Base-by-base conservation (phyloP, 2,329 filamentous ascomycete genomes). In the Fusarium lateritium region DNA sequence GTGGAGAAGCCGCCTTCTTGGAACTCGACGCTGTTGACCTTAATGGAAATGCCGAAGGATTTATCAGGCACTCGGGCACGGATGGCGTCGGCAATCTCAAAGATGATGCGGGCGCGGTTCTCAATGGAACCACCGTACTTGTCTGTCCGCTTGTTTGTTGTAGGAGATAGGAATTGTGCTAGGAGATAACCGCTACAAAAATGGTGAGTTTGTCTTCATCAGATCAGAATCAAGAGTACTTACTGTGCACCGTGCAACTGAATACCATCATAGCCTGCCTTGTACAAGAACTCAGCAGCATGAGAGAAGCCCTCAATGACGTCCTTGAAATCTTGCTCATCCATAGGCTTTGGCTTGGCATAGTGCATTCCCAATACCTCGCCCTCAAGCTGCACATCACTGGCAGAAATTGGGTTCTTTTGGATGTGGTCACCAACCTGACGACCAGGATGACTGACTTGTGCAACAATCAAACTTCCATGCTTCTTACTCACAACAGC, bases 241-340 rank as follows among this genome's bases (percentile, higher is more conserved):
- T 63, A 76, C 74, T 88, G 85, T 3, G 85, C 86, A 15, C 77
- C 83, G 62, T 88, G 86, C 7, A 87, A 75, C 71, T 85, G 65
- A 24, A 86, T 76, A 5, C 84, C 84, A 51, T 86, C 80, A 50
- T 81, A 92, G 4, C 90, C 89, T 0, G 88, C 88, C 75, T 87
- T 87, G 59, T 91, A 83, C 5, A 88, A 79, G 67, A 85, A 91
- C 71, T 88, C 85, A 0, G 88, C 88, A 0, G 88, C 84, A 70
- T 91, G 85, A 0, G 86, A 86, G 71, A 90, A 92, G 4, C 84
- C 83, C 22, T 87, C 82, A n/a, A 89, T 82, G n/a, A 92, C 75
- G 15, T 79, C 74, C 38, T 82, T 75, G 68, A 92, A 88, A 49
- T 90, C 88, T 15, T 82, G 80, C 24, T 84, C 78, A 1, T 83